Evolutionary conservation across 768 basidiomycete species (phyloP).

Genomic region (Aureoboletus auriporus): DNA sequence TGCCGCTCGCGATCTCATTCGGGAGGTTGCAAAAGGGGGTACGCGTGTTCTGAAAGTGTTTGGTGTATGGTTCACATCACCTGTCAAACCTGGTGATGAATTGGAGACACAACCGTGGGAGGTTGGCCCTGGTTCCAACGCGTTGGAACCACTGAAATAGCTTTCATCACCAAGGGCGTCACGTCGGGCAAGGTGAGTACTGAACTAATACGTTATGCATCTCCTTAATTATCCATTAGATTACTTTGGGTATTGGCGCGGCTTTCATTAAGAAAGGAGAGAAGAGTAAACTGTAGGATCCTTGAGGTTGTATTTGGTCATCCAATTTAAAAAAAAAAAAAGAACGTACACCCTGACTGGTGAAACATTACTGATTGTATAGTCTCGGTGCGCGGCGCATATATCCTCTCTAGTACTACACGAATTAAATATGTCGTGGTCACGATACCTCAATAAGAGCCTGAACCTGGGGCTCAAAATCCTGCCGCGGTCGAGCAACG

Average conservation of each 20-base stretch:
- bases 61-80: conserved; percentile 75
- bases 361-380: no score
- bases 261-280: conserved; percentile 57
- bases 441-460: no score
- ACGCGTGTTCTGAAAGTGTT: conserved; percentile 62
- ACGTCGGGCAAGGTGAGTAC: conserved; percentile 52
- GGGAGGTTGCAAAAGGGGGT: conserved; percentile 56
- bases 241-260: conserved; percentile 56
- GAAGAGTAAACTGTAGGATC: conserved; percentile 42
- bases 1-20: conserved; percentile 71
- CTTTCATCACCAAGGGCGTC: conserved; percentile 60
- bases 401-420: no score
- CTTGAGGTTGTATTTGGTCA: no score
- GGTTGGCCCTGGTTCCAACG: conserved; percentile 58
- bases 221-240: conserved; percentile 22
- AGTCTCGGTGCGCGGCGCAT: no score
- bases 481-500: conserved; percentile 42
- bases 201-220: neutral
- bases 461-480: conserved; percentile 39
- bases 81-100: conserved; percentile 78
- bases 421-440: no score
- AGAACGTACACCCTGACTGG: no score
- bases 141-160: conserved; percentile 55
- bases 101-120: conserved; percentile 81
- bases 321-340: no score